A percentile compares a stretch with the other conserved stretches of the same genome.
phyloP scores from a whole-genome alignment of 768 basidiomycete genomes.

The Rhodosporidiobolus odoratus region DNA sequence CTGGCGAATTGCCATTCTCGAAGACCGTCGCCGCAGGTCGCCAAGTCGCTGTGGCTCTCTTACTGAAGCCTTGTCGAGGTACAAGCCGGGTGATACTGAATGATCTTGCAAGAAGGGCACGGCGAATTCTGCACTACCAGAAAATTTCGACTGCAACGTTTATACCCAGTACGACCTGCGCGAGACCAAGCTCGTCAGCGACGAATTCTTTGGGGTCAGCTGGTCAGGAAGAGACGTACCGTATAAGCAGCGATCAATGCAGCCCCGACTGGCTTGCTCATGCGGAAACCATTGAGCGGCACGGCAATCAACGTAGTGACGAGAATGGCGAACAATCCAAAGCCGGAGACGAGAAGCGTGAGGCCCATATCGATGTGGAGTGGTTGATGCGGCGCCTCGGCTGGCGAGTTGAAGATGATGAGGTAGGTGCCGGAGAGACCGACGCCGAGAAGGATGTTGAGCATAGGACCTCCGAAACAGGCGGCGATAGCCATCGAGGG shows the following conservation, averaged over 20 bases:
- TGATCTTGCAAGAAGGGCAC: too few species aligned
- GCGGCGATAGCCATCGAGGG: conserved; percentile 92
- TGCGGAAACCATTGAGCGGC: conserved; percentile 72
- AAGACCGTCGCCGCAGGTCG: too few species aligned
- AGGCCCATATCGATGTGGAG: conserved; percentile 65
- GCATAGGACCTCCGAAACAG: conserved; percentile 64
- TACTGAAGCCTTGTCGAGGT: too few species aligned
- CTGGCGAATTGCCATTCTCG: too few species aligned
- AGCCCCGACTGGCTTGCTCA: conserved; percentile 48
- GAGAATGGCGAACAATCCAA: conserved; percentile 74
- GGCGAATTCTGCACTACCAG: too few species aligned
- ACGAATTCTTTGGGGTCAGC: too few species aligned
- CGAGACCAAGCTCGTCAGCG: too few species aligned
- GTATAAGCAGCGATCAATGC: conserved; percentile 28
- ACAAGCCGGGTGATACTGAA: too few species aligned
- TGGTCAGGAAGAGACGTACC: neutral
- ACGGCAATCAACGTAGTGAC: conserved; percentile 72
- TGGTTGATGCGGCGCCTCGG: conserved; percentile 48
- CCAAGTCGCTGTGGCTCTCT: too few species aligned
- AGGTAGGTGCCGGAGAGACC: conserved; percentile 87
- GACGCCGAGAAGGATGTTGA: conserved; percentile 58
- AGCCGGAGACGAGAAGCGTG: conserved; percentile 74
- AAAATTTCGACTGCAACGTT: conserved; percentile 23
- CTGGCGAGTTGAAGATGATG: conserved; percentile 56
- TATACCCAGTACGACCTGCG: conserved; percentile 11